Conservation (phyloP, 2,329 filamentous ascomycete species). For the Botrytis elliptica region DNA sequence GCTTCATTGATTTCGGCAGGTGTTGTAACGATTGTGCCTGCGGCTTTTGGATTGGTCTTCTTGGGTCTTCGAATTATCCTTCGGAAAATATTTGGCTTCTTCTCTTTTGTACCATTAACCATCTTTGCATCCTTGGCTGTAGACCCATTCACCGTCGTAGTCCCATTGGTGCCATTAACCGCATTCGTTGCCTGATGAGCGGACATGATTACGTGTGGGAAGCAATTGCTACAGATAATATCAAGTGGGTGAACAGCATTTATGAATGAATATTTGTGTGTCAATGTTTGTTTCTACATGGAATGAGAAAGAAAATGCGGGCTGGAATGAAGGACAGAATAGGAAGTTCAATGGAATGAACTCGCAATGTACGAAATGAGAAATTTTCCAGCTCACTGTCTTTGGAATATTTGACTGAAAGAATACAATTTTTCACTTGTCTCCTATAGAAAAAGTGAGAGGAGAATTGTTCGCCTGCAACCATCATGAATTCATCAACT, state of each 20-base stretch:
- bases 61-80: constrained; percentile 11
- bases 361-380: not conserved
- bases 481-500: not conserved
- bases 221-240: not conserved
- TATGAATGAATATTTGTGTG: not conserved
- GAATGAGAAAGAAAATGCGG: constrained; percentile 15
- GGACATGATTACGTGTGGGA: constrained; percentile 9
- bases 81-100: constrained; percentile 14
- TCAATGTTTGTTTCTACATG: constrained; percentile 14
- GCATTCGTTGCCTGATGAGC: not conserved
- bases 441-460: not conserved
- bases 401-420: not conserved
- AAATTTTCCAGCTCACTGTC: too few relatives aligned
- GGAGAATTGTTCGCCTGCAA: too few relatives aligned
- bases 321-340: constrained; percentile 15
- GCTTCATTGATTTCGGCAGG: constrained; percentile 17
- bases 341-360: constrained; percentile 7
- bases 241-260: not conserved
- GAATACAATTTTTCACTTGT: not conserved
- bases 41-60: not conserved
- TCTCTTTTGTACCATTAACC: not conserved
- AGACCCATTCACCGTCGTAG: not conserved
- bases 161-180: not conserved
- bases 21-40: not conserved
- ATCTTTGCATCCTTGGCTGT: not conserved